phyloP scores from a whole-genome alignment of 495 filamentous ascomycete species.

The Beverwykella pulmonaria region DNA sequence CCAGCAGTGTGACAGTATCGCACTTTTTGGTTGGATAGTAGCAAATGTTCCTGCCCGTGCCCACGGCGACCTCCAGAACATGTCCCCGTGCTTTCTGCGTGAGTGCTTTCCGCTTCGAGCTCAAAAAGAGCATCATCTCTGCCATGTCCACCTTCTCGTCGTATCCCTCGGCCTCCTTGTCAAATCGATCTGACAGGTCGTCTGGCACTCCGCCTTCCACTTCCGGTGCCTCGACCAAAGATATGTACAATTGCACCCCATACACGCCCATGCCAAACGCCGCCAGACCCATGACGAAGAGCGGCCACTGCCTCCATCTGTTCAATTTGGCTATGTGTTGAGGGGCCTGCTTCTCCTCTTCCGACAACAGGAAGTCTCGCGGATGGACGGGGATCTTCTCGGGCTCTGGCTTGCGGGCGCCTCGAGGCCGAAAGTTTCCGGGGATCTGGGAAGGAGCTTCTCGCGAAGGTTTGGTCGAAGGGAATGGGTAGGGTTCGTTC shows the following conservation, averaged over 20 bases:
- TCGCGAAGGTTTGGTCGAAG: neutral
- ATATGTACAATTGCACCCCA: conserved; percentile 33
- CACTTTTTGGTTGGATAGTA: conserved; percentile 63
- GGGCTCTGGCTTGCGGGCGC: neutral
- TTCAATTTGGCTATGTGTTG: conserved; percentile 9
- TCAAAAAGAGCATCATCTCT: conserved; percentile 42
- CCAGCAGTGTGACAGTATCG: conserved; percentile 62
- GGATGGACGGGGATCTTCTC: neutral
- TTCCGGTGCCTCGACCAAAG: conserved; percentile 10
- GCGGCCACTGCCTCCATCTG: conserved; percentile 20
- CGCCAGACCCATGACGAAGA: conserved; percentile 28
- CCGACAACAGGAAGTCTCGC: neutral
- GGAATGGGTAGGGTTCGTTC: neutral
- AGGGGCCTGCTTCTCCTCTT: conserved; percentile 3
- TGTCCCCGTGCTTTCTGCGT: conserved; percentile 62
- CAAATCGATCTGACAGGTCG: conserved; percentile 44
- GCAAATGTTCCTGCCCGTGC: conserved; percentile 83
- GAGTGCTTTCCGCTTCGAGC: conserved; percentile 19
- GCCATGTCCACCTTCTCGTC: conserved; percentile 43
- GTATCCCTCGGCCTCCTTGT: conserved; percentile 41
- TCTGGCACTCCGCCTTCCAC: conserved; percentile 30
- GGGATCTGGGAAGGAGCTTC: neutral
- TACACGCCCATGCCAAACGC: conserved; percentile 39
- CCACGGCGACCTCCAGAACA: conserved; percentile 86
- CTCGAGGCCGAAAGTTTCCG: neutral